Conservation (phyloP, 2,329 filamentous ascomycete genomes). For the Talaromyces sp. region DNA sequence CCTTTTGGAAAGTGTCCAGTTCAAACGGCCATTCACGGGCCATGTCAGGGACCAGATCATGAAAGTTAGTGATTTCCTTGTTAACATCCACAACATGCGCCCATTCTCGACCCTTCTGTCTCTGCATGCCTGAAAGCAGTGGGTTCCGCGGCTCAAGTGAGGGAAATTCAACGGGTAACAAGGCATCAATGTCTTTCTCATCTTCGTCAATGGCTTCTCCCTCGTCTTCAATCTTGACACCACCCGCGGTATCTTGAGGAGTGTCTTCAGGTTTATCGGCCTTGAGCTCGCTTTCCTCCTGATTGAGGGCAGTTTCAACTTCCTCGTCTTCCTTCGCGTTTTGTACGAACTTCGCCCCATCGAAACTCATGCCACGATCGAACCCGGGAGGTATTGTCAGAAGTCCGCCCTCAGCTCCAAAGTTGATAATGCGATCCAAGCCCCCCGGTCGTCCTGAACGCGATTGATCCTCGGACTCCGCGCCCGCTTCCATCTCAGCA, state of each 20-base stretch:
- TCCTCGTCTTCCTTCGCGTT: conserved; percentile 68
- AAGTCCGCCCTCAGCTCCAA: conserved; percentile 74
- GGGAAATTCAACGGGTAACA: conserved; percentile 90
- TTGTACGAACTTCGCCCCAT: conserved; percentile 59
- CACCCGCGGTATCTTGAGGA: neutral
- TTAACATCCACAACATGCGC: conserved; percentile 98
- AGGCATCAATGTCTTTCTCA: conserved; percentile 70
- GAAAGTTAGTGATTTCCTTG: conserved; percentile 89
- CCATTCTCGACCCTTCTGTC: conserved; percentile 83
- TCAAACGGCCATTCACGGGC: conserved; percentile 96
- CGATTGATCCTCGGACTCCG: conserved; percentile 54
- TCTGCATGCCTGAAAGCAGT: conserved; percentile 70
- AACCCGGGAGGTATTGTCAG: conserved; percentile 83
- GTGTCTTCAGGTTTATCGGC: conserved; percentile 56
- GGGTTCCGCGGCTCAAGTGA: conserved; percentile 82
- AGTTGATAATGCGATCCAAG: conserved; percentile 83
- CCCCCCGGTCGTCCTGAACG: conserved; percentile 48
- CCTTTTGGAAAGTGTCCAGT: conserved; percentile 96
- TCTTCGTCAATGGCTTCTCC: conserved; percentile 4
- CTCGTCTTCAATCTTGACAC: too few relatives aligned
- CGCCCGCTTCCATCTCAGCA: conserved; percentile 79
- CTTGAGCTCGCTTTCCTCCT: conserved; percentile 43
- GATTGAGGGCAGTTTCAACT: conserved; percentile 65
- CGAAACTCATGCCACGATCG: conserved; percentile 73
- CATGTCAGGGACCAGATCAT: conserved; percentile 93